phyloP scores from a whole-genome alignment of 2,329 filamentous ascomycete genomes.

The Penicillium crustosum region DNA sequence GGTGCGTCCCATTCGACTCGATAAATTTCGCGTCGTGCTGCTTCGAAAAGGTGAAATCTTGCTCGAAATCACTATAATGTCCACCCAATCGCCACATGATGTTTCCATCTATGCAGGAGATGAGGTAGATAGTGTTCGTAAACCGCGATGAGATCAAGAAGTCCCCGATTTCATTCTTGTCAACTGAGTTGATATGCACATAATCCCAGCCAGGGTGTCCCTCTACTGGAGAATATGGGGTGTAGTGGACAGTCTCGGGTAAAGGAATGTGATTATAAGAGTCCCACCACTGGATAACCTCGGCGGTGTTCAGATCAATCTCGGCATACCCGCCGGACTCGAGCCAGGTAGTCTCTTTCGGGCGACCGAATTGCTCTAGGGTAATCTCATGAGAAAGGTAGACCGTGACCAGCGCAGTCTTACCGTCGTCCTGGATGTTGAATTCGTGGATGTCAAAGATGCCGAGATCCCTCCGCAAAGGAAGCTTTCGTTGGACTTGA shows the following conservation, averaged over 20 bases:
- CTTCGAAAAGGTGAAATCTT: slow-evolving; percentile 37
- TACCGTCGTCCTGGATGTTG: slow-evolving; percentile 34
- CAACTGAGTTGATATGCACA: slow-evolving; percentile 43
- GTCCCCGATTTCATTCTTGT: slow-evolving; percentile 40
- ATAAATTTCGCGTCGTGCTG: slow-evolving; percentile 42
- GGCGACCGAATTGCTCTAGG: slow-evolving; percentile 27
- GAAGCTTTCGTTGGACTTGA: slow-evolving; percentile 43
- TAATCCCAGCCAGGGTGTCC: slow-evolving; percentile 35
- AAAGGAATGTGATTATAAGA: slow-evolving; percentile 31
- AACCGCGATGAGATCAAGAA: slow-evolving; percentile 42
- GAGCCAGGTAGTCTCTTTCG: slow-evolving; percentile 27
- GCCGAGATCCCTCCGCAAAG: slow-evolving; percentile 25
- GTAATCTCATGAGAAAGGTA: slow-evolving; percentile 24
- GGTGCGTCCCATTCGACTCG: slow-evolving; percentile 29
- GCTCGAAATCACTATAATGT: slow-evolving; percentile 27
- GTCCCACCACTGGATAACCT: slow-evolving; percentile 39
- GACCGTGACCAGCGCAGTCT: slow-evolving; percentile 30
- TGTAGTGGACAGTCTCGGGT: slow-evolving; percentile 22
- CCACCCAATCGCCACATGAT: slow-evolving; percentile 43
- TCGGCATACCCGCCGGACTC: slow-evolving; percentile 36
- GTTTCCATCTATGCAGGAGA: slow-evolving; percentile 34
- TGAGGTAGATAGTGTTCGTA: slow-evolving; percentile 40
- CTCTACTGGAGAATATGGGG: slow-evolving; percentile 5
- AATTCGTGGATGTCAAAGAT: slow-evolving; percentile 43
- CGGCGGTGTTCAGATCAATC: slow-evolving; percentile 33